Evolutionary conservation across 2,329 filamentous ascomycete species (phyloP).

Genomic region (Parascedosporium putredinis): DNA sequence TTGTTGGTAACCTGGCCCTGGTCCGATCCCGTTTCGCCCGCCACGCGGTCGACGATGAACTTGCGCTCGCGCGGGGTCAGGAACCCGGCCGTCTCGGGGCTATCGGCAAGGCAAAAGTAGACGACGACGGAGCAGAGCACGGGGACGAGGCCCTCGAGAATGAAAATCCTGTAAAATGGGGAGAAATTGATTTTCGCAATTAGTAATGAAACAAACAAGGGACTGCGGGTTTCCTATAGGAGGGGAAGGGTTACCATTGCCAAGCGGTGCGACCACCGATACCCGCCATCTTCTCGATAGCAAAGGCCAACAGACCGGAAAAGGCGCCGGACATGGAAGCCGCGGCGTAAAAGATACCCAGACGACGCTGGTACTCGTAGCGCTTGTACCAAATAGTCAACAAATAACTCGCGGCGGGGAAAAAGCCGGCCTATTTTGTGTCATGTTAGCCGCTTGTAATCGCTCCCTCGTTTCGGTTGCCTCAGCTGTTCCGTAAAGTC

Average conservation of each 20-base stretch:
- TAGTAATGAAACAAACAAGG: constrained; percentile 42
- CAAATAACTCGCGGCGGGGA: constrained; percentile 26
- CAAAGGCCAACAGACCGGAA: constrained; percentile 52
- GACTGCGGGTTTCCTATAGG: not conserved
- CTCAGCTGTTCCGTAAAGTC: too few species aligned
- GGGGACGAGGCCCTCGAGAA: constrained; percentile 61
- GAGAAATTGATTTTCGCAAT: too few species aligned
- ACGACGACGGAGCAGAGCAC: constrained; percentile 55
- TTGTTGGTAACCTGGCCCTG: not conserved
- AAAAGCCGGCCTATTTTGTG: constrained; percentile 9
- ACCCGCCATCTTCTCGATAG: constrained; percentile 59
- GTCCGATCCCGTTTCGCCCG: not conserved
- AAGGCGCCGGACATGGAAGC: constrained; percentile 17
- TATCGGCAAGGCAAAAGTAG: constrained; percentile 33
- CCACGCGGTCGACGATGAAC: not conserved
- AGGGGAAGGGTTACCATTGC: constrained; percentile 34
- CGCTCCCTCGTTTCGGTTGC: too few species aligned
- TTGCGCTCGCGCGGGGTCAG: not conserved
- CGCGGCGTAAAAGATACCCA: not conserved
- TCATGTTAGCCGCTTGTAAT: too few species aligned
- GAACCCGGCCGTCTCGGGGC: not conserved
- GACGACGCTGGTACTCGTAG: constrained; percentile 28
- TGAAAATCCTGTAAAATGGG: constrained; percentile 62
- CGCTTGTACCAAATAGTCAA: constrained; percentile 49
- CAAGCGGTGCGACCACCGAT: constrained; percentile 48